phyloP scores from a whole-genome alignment of 176 grass and related monocot genomes.

The Phoenix roebelenii region DNA sequence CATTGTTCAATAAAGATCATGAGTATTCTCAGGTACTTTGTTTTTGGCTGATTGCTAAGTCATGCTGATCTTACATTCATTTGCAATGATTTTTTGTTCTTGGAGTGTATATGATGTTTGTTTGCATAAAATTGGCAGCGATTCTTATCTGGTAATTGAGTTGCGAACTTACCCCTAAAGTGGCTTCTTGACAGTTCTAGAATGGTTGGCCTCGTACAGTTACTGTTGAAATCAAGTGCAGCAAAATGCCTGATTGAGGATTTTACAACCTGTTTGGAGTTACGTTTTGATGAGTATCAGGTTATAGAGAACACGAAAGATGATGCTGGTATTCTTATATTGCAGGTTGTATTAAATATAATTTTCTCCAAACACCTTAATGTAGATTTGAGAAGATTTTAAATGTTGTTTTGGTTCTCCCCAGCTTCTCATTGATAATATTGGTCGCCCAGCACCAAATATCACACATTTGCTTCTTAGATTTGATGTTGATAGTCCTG shows the following conservation, averaged over 20 bases:
- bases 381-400: constrained; percentile 5
- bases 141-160: too few relatives aligned
- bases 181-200: constrained; percentile 48
- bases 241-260: constrained; percentile 77
- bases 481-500: constrained; percentile 69
- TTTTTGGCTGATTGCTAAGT: neutral
- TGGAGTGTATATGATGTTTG: neutral
- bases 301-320: constrained; percentile 67
- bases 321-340: constrained; percentile 74
- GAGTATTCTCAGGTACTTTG: constrained; percentile 68
- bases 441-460: constrained; percentile 76
- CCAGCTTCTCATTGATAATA: constrained; percentile 94
- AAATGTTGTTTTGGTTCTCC: constrained; percentile 7
- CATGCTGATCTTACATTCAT: too few relatives aligned
- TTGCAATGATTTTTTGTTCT: too few relatives aligned
- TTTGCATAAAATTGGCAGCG: neutral
- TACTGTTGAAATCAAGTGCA: constrained; percentile 66
- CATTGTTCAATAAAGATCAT: constrained; percentile 88
- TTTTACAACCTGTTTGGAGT: constrained; percentile 93
- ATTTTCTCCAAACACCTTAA: too few relatives aligned
- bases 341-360: constrained; percentile 46
- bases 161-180: too few relatives aligned
- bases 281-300: constrained; percentile 83
- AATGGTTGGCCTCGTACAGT: constrained; percentile 71
- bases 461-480: constrained; percentile 82